Evolutionary conservation across 768 basidiomycete species (phyloP), one percentile per base, ranked within the genome.

Genomic region (Rhodotorula diobovata): DNA sequence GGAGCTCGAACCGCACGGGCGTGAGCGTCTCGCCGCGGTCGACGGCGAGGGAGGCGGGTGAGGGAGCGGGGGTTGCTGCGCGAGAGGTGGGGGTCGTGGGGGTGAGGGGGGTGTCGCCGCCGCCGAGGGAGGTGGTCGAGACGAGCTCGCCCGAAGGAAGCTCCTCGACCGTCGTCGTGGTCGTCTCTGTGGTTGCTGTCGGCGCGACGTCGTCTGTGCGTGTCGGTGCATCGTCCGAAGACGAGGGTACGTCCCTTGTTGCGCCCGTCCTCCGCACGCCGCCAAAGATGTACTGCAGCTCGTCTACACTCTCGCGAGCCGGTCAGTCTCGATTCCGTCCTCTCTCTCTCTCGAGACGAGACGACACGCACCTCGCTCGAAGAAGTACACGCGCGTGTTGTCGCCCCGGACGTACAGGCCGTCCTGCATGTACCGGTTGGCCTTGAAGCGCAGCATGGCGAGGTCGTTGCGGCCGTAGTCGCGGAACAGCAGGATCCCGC

Each of bases 371-470:
- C 93, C 90, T 20, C 90, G 80, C 70, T 91, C 89, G 75, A 99
- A 99, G 80, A 98, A 99, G 81, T 97, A 98, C 0, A 99, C 96
- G 50, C 96, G 84, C 0, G 96, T 98, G 77, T 92, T 94, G 82
- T 99, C 96, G 1, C 96, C 96, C 48, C 96, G 86, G 62, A 96
- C 89, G 78, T 99, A 99, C 74, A 99, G 88, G 79, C 96, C 92
- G 54, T 92, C 90, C 20, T 98, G 85, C 66, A 98, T 85, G 58
- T 61, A 74, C 20, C 96, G 85, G 3, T 89, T 87, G 12, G 85
- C 84, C 80, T 92, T 96, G 84, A 99, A 96, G 18, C 96, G 85
- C 56, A 99, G 83, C 80, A 97, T 95, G 2, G 96, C 91, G 56
- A 99, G 86, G 79, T 99, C 95, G 78, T 97, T 85, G 35, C 95